Evolutionary conservation across 2,329 filamentous ascomycete species (phyloP), one percentile per base, ranked within the genome.

Genomic region (Trichophyton schoenleinii): DNA sequence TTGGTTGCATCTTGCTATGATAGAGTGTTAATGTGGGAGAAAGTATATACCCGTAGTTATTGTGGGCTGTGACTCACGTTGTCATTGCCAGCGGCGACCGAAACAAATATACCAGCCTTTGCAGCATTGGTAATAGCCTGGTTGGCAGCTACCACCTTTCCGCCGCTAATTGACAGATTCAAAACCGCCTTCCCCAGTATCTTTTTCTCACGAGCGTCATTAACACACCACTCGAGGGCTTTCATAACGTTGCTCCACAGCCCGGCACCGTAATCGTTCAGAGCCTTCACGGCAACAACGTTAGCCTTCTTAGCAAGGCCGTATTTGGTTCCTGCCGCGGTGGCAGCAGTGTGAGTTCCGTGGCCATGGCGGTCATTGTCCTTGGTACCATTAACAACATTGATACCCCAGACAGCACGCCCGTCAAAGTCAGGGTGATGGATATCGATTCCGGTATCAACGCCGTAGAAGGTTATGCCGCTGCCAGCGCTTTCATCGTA

Each of bases 261-360:
- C 34, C 80, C 80, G 49, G 72, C 72, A 52, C 78, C 77, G 8
- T 76, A 68, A 28, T 71, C 72, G 57, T 75, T 75, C 20, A 80
- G 73, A 63, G 72, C 79, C 69, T 81, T 81, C 62, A 84, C 77
- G 57, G 78, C 78, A 38, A 75, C 65, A 18, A 76, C 61, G 22
- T 64, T 70, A 36, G 73, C 68, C 61, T 70, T 70, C 66, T 74
- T 74, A 25, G 73, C 69, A 60, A 76, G 66, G 60, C 73, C 74
- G 58, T 69, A 74, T 5, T 66, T 70, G 31, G 64, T 68, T n/a
- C 68, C 68, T 13, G 64, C 72, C 31, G 72, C 69, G 42, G 71
- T 75, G 36, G 71, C 72, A 7, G 74, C 68, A 60, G 72, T 70
- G 62, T 75, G 73, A 5, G 74, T 75, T 20, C 74, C 74, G 60